phyloP scores from a whole-genome alignment of 805 yeast species.

The Metschnikowia proteae region DNA sequence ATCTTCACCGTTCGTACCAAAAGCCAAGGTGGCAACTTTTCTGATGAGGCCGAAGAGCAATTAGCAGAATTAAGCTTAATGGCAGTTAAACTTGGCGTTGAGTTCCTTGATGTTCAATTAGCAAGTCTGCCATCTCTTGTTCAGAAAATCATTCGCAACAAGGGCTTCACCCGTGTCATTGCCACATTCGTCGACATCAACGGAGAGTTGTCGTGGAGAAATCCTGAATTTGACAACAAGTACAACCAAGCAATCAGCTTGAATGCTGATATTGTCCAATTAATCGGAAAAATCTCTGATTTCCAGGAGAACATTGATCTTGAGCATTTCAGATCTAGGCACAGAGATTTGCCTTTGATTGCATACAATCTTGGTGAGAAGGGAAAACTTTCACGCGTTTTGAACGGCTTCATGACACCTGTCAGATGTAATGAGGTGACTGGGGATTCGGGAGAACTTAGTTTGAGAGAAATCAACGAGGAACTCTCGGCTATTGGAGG shows the following conservation, averaged over 20 bases:
- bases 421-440: constrained; percentile 73
- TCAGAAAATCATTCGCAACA: constrained; percentile 47
- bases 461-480: constrained; percentile 60
- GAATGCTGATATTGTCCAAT: constrained; percentile 72
- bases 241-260: constrained; percentile 62
- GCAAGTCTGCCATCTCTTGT: constrained; percentile 57
- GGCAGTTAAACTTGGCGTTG: constrained; percentile 77
- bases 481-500: constrained; percentile 60
- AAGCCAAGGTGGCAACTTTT: constrained; percentile 80
- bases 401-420: constrained; percentile 77
- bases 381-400: constrained; percentile 77
- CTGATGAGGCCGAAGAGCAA: constrained; percentile 48
- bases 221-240: constrained; percentile 69
- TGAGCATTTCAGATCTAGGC: constrained; percentile 62
- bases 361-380: constrained; percentile 75
- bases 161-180: constrained; percentile 65
- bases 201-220: constrained; percentile 61
- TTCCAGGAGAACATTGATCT: constrained; percentile 66
- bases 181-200: constrained; percentile 78
- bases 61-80: constrained; percentile 51
- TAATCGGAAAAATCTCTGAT: constrained; percentile 70
- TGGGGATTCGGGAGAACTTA: constrained; percentile 69
- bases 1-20: constrained; percentile 75
- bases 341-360: constrained; percentile 61
- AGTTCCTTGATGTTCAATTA: constrained; percentile 76